Percentiles rank a stretch among this genome's conserved stretches.
Evolutionary conservation across 306 rosid genomes (phyloP).

Genomic region (barrel medic (Medicago truncatula)): MtrunA17r5.0-ANR NC_053048.1:55465001-55465500

Average conservation of each 20-base stretch:
- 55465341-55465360: slow-evolving; percentile 97
- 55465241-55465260: slow-evolving; percentile 35
- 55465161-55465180: slow-evolving; percentile 94
- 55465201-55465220: slow-evolving; percentile 28
- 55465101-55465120: slow-evolving; percentile 73
- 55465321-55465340: slow-evolving; percentile 98
- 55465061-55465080: slow-evolving; percentile 26
- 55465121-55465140: slow-evolving; percentile 97
- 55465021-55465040: slow-evolving; percentile 15
- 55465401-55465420: slow-evolving; percentile 31
- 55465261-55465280: slow-evolving; percentile 59
- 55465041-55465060: slow-evolving; percentile 16
- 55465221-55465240: slow-evolving; percentile 1
- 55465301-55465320: slow-evolving; percentile 99
- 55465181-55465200: slow-evolving; percentile 21
- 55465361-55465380: slow-evolving; percentile 96
- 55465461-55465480: slow-evolving; percentile 16
- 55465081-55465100: slow-evolving; percentile 14
- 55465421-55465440: slow-evolving; percentile 26
- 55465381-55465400: slow-evolving; percentile 97
- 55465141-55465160: slow-evolving; percentile 98
- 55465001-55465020: neutral
- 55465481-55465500: slow-evolving; percentile 74
- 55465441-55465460: slow-evolving; percentile 38
- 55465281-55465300: slow-evolving; percentile 90